Percentiles rank a stretch among this genome's conserved stretches.
Evolutionary conservation across 1,139 yeast genomes (phyloP).

Genomic region (Suhomyces wounanorum): DNA sequence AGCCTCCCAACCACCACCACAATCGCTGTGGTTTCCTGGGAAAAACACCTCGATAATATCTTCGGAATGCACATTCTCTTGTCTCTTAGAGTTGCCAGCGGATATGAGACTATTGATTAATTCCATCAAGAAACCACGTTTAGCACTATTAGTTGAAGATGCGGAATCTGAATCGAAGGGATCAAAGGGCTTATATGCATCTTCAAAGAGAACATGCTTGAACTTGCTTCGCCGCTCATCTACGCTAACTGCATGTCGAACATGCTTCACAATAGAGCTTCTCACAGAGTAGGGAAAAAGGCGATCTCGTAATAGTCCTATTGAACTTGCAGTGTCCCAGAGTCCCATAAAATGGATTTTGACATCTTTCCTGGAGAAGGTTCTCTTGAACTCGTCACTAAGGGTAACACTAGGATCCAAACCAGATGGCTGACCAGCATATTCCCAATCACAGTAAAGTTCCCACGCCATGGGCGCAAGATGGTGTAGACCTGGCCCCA

Average conservation of each 20-base stretch:
- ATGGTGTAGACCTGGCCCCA: constrained; percentile 54
- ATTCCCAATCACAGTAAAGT: constrained; percentile 62
- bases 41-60: constrained; percentile 61
- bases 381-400: constrained; percentile 52
- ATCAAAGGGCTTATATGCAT: constrained; percentile 15
- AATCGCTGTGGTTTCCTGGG: constrained; percentile 66
- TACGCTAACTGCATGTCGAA: constrained; percentile 64
- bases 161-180: neutral
- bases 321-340: constrained; percentile 68
- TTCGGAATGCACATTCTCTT: constrained; percentile 15
- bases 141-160: neutral
- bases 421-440: constrained; percentile 55
- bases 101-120: neutral
- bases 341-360: constrained; percentile 59
- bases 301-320: constrained; percentile 57
- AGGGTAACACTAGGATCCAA: constrained; percentile 38
- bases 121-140: neutral
- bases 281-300: constrained; percentile 58
- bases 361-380: constrained; percentile 49
- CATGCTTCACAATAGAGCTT: constrained; percentile 52
- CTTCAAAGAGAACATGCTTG: constrained; percentile 55
- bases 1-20: constrained; percentile 64
- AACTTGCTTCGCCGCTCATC: constrained; percentile 67
- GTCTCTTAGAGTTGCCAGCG: neutral
- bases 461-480: constrained; percentile 62